Evolutionary conservation across 2,329 filamentous ascomycete species (phyloP), one percentile per base, ranked within the genome.

Genomic region (Neoarthrinium moseri): DNA sequence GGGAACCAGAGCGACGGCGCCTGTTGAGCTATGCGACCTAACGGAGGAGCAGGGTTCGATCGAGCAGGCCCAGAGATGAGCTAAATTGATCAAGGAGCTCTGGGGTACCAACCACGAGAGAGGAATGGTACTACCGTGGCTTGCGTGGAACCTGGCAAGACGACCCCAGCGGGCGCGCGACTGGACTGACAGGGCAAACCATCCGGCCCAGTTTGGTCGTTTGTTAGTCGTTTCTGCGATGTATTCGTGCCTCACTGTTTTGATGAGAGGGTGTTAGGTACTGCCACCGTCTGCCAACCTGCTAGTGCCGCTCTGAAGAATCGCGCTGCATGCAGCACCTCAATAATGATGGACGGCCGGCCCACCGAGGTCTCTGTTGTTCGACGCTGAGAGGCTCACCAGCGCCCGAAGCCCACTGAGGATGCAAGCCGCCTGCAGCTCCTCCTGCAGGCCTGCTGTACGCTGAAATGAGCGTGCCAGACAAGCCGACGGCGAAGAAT

Each of bases 381-480:
- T 27, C 49, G 40, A 44, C 17, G 33, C 20, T 39, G n/a, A 39
- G 47, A 24, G 37, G 39, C 10, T 26, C 27, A 33, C 22, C 38
- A 21, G 37, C 44, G 47, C 48, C 48, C 32, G 33, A 50, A 51
- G 56, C 53, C 27, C 40, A 43, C 27, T 43, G 27, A 13, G 22
- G 20, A 15, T 17, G 30, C 40, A 29, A 33, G 15, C 13, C 30
- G 44, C 43, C 48, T 59, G 60, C 59, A 60, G 52, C 24, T 38
- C 15, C 10, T 36, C 34, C 51, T 55, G 48, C 52, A 52, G 45
- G 43, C 50, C 49, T 55, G 52, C 56, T 54, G 52, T 54, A 55
- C 17, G 55, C 50, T 56, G 51, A 62, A 61, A 62, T 62, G 56
- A 63, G 49, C 53, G 51, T 47, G n/a, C n/a, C n/a, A n/a, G n/a